Conservation (phyloP, 371 early-diverging fungal species). For the Mortierella sp. region DNA sequence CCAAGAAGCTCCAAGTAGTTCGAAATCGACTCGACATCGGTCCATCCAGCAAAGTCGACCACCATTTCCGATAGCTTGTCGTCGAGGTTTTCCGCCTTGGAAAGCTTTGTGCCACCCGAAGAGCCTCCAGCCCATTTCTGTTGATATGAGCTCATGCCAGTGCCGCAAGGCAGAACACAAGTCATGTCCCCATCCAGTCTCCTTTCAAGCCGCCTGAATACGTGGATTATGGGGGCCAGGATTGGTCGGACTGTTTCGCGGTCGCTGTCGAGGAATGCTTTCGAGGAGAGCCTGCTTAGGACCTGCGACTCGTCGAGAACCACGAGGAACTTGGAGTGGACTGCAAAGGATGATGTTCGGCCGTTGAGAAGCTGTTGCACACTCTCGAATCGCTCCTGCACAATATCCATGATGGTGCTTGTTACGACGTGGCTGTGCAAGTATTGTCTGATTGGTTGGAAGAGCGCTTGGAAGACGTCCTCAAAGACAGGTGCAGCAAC, state of each 20-base stretch:
- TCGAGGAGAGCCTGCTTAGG: neutral
- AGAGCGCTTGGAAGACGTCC: conserved; percentile 15
- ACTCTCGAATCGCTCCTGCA: conserved; percentile 1
- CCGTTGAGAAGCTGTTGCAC: neutral
- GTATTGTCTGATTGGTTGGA: neutral
- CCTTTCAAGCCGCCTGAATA: conserved; percentile 7
- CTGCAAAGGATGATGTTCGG: neutral
- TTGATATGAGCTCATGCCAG: conserved; percentile 19
- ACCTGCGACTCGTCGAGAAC: conserved; percentile 30
- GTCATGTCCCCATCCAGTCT: neutral
- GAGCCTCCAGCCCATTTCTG: conserved; percentile 14
- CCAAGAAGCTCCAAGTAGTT: conserved; percentile 17
- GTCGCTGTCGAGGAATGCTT: neutral
- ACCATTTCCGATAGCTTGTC: conserved; percentile 9
- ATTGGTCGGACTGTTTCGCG: conserved; percentile 9
- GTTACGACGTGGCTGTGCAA: neutral
- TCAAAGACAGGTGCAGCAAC: conserved; percentile 12
- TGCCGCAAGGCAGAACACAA: conserved; percentile 31
- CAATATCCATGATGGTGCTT: no score
- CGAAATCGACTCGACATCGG: conserved; percentile 8
- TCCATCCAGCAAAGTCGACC: conserved; percentile 6
- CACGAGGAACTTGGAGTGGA: conserved; percentile 27
- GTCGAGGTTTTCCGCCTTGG: conserved; percentile 3
- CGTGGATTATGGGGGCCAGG: conserved; percentile 18
- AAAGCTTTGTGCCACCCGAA: conserved; percentile 4